phyloP scores from a whole-genome alignment of 306 rosid species.

The Cucurbita moschata region DNA sequence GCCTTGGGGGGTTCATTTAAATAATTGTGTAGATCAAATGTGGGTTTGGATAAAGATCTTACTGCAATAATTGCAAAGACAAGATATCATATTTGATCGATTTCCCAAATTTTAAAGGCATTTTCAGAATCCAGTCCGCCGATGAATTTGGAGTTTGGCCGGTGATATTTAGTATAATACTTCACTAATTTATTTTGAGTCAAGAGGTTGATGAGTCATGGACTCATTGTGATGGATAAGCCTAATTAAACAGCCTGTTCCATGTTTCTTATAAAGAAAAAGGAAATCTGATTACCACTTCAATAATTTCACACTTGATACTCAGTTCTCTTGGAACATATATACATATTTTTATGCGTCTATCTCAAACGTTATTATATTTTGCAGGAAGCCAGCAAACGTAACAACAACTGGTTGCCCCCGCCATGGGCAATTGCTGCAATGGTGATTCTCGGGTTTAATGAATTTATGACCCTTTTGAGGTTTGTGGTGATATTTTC shows the following conservation, averaged over 20 bases:
- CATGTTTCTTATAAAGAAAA: background rate
- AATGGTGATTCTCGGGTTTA: conserved; percentile 66
- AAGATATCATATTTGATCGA: too few relatives aligned
- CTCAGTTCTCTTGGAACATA: background rate
- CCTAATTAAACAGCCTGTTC: background rate
- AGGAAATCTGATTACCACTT: background rate
- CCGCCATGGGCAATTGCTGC: conserved; percentile 98
- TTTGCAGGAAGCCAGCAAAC: conserved; percentile 91
- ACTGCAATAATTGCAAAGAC: too few relatives aligned
- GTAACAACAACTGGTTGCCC: conserved; percentile 92
- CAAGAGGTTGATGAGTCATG: background rate
- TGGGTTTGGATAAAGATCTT: too few relatives aligned
- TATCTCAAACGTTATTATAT: background rate
- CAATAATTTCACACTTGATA: background rate
- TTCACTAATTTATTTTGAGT: background rate
- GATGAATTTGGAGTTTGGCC: background rate
- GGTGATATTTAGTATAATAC: background rate
- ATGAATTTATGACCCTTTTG: conserved; percentile 90
- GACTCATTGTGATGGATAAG: background rate
- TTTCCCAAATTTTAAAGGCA: background rate
- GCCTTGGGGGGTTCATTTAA: too few relatives aligned
- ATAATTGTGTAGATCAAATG: too few relatives aligned
- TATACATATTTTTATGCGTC: background rate
- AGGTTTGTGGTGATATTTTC: conserved; percentile 28
- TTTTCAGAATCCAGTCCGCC: background rate